These are phyloP conservation scores for Hemileccinum rubropunctum DNA, from an alignment of 768 basidiomycete genomes.

Conservation along the genomic window DNA sequence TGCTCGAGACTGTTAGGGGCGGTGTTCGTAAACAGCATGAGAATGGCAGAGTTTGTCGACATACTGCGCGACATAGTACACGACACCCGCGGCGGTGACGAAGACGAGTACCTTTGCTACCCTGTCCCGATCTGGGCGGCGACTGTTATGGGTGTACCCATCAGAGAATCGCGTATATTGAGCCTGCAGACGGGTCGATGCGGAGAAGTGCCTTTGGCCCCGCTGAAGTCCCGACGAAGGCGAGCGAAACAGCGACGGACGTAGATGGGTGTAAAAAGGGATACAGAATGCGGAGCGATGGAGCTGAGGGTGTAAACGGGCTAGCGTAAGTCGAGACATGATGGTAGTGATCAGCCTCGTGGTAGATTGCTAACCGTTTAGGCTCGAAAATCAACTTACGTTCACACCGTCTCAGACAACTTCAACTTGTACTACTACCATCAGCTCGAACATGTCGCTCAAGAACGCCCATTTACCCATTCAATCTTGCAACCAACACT, in stretches of 20 bases:
- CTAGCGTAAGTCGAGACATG: too few relatives aligned
- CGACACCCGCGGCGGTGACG: slow-evolving; percentile 17
- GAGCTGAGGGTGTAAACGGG: slow-evolving; percentile 2
- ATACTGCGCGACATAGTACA: slow-evolving; percentile 31
- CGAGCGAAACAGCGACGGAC: not conserved
- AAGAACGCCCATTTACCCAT: slow-evolving; percentile 10
- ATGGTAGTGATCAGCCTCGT: too few relatives aligned
- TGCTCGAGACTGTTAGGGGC: slow-evolving; percentile 61
- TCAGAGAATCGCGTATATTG: slow-evolving; percentile 31
- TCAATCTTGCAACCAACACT: slow-evolving; percentile 4
- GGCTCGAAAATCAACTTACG: too few relatives aligned
- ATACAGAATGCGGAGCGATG: not conserved
- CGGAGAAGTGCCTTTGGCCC: slow-evolving; percentile 18
- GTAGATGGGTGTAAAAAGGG: not conserved
- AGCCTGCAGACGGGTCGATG: slow-evolving; percentile 14
- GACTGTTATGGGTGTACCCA: slow-evolving; percentile 1
- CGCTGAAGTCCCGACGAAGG: not conserved
- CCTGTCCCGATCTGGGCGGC: slow-evolving; percentile 8
- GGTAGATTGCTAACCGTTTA: too few relatives aligned
- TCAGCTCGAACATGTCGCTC: slow-evolving; percentile 15
- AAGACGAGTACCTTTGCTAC: slow-evolving; percentile 15
- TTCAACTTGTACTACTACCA: slow-evolving; percentile 25
- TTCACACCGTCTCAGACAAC: slow-evolving; percentile 18
- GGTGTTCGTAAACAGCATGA: not conserved
- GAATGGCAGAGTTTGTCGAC: slow-evolving; percentile 1